Percentiles rank a stretch among this genome's conserved stretches.
Conservation (phyloP, 768 basidiomycete genomes). For the Sarcomyxa edulis region DNA sequence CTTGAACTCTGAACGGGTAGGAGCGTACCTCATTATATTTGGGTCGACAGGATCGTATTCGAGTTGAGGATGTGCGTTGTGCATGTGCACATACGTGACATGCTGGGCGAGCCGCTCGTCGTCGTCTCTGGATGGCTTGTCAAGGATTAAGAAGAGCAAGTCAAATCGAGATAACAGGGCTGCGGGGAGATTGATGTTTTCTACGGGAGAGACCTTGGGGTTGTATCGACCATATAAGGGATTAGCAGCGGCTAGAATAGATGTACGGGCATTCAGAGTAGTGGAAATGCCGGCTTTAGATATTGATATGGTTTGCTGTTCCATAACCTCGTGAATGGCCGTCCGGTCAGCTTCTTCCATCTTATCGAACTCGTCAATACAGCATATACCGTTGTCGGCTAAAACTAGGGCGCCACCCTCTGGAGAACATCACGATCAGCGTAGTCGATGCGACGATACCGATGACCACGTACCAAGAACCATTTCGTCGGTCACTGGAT, state of each 20-base stretch:
- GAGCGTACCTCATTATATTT: slow-evolving; percentile 73
- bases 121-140: slow-evolving; percentile 91
- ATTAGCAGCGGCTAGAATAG: slow-evolving; percentile 96
- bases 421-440: slow-evolving; percentile 23
- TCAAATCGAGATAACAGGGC: slow-evolving; percentile 96
- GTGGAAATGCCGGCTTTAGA: slow-evolving; percentile 99
- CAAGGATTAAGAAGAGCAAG: slow-evolving; percentile 91
- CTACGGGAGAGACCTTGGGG: slow-evolving; percentile 93
- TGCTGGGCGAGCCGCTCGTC: slow-evolving; percentile 96
- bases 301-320: slow-evolving; percentile 99
- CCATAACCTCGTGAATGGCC: slow-evolving; percentile 99
- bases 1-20: not conserved
- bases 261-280: slow-evolving; percentile 94
- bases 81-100: slow-evolving; percentile 98
- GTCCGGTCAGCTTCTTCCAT: slow-evolving; percentile 99
- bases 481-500: slow-evolving; percentile 99
- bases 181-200: slow-evolving; percentile 98
- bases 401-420: slow-evolving; percentile 99
- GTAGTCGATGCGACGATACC: not conserved
- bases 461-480: slow-evolving; percentile 75
- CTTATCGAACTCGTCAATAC: slow-evolving; percentile 99
- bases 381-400: slow-evolving; percentile 98
- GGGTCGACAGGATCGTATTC: slow-evolving; percentile 85
- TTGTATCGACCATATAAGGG: slow-evolving; percentile 98
- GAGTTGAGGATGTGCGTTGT: slow-evolving; percentile 82